phyloP scores from a whole-genome alignment of 352 stramenopile genomes.

The Saprolegnia parasitica region DNA sequence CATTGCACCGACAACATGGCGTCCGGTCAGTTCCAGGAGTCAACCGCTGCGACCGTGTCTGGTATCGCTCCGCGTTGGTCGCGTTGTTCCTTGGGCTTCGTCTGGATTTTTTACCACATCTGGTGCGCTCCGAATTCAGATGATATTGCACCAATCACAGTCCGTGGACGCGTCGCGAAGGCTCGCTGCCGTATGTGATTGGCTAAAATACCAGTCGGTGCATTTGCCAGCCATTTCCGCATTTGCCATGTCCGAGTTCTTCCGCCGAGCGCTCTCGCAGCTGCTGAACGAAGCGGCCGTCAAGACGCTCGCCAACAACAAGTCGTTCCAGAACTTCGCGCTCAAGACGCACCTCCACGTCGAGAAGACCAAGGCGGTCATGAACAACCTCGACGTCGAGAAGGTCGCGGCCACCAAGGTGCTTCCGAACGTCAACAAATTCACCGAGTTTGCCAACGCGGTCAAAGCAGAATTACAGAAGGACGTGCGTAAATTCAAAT shows the following conservation, averaged over 20 bases:
- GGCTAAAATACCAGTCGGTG: background rate
- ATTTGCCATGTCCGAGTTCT: constrained; percentile 38
- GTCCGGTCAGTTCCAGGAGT: too few relatives aligned
- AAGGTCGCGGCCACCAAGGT: constrained; percentile 40
- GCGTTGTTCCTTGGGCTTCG: too few relatives aligned
- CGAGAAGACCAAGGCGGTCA: constrained; percentile 66
- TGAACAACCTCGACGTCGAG: constrained; percentile 34
- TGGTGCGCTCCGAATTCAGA: background rate
- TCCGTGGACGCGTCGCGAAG: background rate
- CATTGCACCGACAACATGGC: too few relatives aligned
- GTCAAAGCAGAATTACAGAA: constrained; percentile 69
- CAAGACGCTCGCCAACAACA: constrained; percentile 76
- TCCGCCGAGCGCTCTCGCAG: constrained; percentile 74
- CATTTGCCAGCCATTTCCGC: background rate
- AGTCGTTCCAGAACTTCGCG: constrained; percentile 77
- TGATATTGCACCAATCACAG: background rate
- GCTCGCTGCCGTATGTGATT: background rate
- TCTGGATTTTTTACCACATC: background rate
- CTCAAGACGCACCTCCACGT: constrained; percentile 82
- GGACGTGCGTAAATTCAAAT: constrained; percentile 77
- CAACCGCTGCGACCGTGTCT: too few relatives aligned
- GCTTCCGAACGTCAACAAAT: constrained; percentile 34
- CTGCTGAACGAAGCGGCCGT: constrained; percentile 83
- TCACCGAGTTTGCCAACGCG: constrained; percentile 66
- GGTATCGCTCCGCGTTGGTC: too few relatives aligned